phyloP scores from a whole-genome alignment of 2,329 filamentous ascomycete species.

The Ceratocystis destructans region DNA sequence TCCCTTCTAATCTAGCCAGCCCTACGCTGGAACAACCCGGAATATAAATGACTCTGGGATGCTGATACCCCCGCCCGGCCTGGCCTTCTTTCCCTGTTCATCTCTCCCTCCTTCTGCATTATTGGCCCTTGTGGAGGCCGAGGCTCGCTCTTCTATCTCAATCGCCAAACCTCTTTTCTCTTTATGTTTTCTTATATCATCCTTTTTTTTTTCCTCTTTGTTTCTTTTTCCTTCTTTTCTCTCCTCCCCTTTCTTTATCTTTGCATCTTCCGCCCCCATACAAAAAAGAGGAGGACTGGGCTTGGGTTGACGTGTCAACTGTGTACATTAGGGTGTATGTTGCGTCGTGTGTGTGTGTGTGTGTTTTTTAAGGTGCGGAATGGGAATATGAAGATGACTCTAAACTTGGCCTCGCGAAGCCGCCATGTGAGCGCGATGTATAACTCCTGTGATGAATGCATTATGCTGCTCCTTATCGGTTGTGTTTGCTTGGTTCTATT shows the following conservation, averaged over 20 bases:
- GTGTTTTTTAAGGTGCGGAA: conserved; percentile 13
- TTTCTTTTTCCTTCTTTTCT: not conserved
- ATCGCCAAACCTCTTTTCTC: conserved; percentile 11
- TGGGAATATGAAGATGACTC: conserved; percentile 17
- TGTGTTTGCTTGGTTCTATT: not conserved
- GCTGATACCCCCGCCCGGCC: not conserved
- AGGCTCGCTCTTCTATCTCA: conserved; percentile 1
- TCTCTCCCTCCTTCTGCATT: not conserved
- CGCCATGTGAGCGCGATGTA: not conserved
- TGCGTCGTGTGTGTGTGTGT: not conserved
- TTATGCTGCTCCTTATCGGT: no score
- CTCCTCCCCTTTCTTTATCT: not conserved
- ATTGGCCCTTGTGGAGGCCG: not conserved
- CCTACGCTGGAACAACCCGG: conserved; percentile 5
- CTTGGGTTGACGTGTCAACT: conserved; percentile 11
- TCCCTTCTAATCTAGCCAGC: conserved; percentile 41
- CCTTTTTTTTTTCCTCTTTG: conserved; percentile 9
- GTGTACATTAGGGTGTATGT: conserved; percentile 19
- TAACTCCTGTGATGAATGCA: no score
- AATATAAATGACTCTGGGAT: not conserved
- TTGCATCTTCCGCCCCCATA: not conserved
- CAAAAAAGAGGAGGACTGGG: conserved; percentile 9
- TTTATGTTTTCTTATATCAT: conserved; percentile 11
- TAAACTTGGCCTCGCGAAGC: not conserved
- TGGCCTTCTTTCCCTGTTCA: not conserved